Evolutionary conservation across 257 asterid species (phyloP), one percentile per base, ranked within the genome.

Genomic region (Catharanthus roseus): DNA sequence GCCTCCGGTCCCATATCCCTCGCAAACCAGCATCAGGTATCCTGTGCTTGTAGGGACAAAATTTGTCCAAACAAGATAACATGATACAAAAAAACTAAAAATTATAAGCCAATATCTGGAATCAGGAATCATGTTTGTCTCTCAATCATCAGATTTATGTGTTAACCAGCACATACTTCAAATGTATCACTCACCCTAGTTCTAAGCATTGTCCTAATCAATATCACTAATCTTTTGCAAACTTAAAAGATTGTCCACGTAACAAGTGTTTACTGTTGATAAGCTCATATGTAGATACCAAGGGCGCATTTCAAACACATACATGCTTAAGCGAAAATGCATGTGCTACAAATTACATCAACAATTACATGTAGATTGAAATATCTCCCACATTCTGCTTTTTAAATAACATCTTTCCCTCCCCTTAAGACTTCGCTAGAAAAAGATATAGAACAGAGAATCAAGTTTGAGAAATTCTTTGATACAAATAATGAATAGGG

Each of bases 391-490:
- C 68, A 67, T 61, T 26, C 42, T 3, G 9, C 74, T 39, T 45
- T 74, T 68, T 85, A 78, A 69, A 71, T 81, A 77, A 77, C 75
- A 56, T 63, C 83, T 78, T 53, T 87, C 85, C 87, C 83, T 53
- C 88, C 85, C 87, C 83, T 81, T 81, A 81, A 82, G 45, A 69
- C 91, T 82, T 81, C 44, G 24, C 82, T 64, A 33, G 79, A 85
- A 79, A 76, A 83, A 88, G 92, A 85, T 81, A 79, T 58, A 81
- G 85, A 86, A 84, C 74, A 79, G 78, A 70, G 86, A 83, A 84
- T 80, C 77, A 72, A 58, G 63, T 28, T 74, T 68, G 28, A 72
- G 12, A 74, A 55, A 76, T 36, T 77, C 71, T 83, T 76, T 58
- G 66, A 73, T 50, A 3, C 67, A 83, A 85, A 73, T 89, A 85